Evolutionary conservation across 1,284 basidiomycete species (phyloP), one percentile per base, ranked within the genome.

Genomic region (Cryptococcus wingfieldii): DNA sequence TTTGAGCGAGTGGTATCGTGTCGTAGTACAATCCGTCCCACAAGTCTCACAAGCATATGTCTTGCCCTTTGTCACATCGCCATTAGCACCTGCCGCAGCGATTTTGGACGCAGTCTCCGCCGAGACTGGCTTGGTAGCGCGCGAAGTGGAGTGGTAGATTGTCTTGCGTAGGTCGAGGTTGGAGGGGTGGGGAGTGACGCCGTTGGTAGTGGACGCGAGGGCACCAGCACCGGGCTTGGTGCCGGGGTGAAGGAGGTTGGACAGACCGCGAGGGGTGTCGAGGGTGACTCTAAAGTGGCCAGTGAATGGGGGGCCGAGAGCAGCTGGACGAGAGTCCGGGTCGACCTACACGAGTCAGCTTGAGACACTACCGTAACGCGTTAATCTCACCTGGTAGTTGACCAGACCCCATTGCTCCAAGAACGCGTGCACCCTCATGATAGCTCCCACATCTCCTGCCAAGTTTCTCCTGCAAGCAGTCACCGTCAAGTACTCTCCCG

Each of bases 361-460:
- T 37, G 53, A 55, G 18, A 54, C 42, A 6, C 34, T 5, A 25
- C 16, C n/a, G 3, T 14, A 18, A 16, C 28, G 16, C 18, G 4
- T 4, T 12, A 13, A 38, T 64, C 83, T 54, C 65, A 91, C 92
- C 82, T 96, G 95, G 73, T 99, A 99, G 80, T 99, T 99, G 74
- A 99, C 88, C 58, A 99, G 81, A 0, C 96, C 95, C 95, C 95
- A 99, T 72, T 98, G 95, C 76, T 98, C 96, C 43, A 99, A 82
- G 76, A 99, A 98, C 16, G 92, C 94, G 76, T 99, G 95, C 0
- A 98, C 95, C 51, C 96, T 85, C 94, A 98, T 97, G 71, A 98
- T 91, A 27, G 93, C 93, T 71, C 96, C 97, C 9, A 98, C 95
- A 74, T 99, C 95, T 54, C 96, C 96, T 4, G 95, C 95, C 59